Conservation (phyloP, 1,284 basidiomycete species). For the Fomes fomentarius region DNA sequence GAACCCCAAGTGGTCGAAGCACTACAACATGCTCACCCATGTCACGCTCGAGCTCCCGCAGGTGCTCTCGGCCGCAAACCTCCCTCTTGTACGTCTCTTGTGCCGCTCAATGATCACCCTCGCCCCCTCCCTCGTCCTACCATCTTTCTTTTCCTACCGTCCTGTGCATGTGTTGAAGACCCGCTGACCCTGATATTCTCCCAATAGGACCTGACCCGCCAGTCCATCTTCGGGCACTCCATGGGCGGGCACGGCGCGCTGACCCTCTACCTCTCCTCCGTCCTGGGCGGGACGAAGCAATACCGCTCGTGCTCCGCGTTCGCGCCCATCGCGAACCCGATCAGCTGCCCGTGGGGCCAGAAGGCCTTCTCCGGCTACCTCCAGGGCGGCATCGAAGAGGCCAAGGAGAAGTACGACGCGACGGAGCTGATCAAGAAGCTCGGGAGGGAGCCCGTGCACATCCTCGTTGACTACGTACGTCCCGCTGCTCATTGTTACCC, state of each 20-base stretch:
- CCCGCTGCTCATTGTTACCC: too few species aligned
- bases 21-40: slow-evolving; percentile 92
- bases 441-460: slow-evolving; percentile 66
- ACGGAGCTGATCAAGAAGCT: slow-evolving; percentile 77
- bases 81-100: slow-evolving; percentile 61
- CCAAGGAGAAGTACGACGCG: slow-evolving; percentile 79
- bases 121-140: background rate
- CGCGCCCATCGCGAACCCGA: slow-evolving; percentile 90
- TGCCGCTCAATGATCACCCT: background rate
- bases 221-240: slow-evolving; percentile 86
- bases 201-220: slow-evolving; percentile 64
- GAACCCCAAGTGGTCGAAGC: slow-evolving; percentile 73
- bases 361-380: slow-evolving; percentile 95
- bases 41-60: slow-evolving; percentile 83
- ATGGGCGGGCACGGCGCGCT: slow-evolving; percentile 97
- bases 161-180: background rate
- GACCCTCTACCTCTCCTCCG: slow-evolving; percentile 82
- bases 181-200: slow-evolving; percentile 22
- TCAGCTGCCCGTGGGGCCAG: slow-evolving; percentile 87
- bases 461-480: slow-evolving; percentile 84
- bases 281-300: slow-evolving; percentile 46
- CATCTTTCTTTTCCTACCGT: slow-evolving; percentile 29
- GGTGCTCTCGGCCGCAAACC: slow-evolving; percentile 67
- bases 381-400: slow-evolving; percentile 77
- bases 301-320: slow-evolving; percentile 95